These are phyloP conservation scores for Anthoceros angustus DNA, from an alignment of 225 moss, liverwort and hornwort genomes.

Conservation along the genomic window DNA sequence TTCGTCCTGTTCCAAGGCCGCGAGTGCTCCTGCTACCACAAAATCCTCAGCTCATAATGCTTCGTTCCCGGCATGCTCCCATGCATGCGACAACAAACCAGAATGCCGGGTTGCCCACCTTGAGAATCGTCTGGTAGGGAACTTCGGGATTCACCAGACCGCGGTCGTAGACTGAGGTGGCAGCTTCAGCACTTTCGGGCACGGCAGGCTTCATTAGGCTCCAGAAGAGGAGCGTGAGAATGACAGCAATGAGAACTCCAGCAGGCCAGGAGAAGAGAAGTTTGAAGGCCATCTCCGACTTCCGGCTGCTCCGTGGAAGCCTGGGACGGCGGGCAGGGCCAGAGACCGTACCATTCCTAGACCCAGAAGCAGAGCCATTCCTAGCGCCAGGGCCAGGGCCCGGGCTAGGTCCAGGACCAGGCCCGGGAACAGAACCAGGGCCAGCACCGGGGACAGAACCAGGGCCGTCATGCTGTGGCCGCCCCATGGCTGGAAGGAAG, in stretches of 20 bases:
- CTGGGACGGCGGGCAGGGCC: not conserved
- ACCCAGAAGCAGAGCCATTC: not conserved
- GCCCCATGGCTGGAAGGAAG: not conserved
- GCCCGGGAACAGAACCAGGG: not conserved
- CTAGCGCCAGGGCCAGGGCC: too few relatives aligned
- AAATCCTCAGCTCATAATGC: not conserved
- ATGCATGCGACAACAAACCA: not conserved
- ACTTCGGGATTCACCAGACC: slow-evolving; percentile 44
- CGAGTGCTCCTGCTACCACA: slow-evolving; percentile 18
- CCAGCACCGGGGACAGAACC: not conserved
- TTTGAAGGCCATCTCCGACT: not conserved
- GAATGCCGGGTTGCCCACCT: slow-evolving; percentile 15
- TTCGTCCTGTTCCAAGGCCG: slow-evolving; percentile 27
- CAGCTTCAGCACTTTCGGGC: not conserved
- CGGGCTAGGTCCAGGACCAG: not conserved
- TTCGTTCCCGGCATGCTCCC: not conserved
- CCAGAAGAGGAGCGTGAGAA: not conserved
- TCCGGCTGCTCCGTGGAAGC: not conserved
- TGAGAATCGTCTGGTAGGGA: slow-evolving; percentile 40
- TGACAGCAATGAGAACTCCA: not conserved
- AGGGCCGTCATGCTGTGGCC: not conserved
- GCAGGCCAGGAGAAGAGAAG: slow-evolving; percentile 2
- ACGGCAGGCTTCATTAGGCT: not conserved
- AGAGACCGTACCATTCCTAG: not conserved
- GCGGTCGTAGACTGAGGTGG: slow-evolving; percentile 39